A percentile compares a stretch with the other conserved stretches of the same genome.
Conservation (phyloP, 2,329 filamentous ascomycete species). For the Pseudomassariella vexata region DNA sequence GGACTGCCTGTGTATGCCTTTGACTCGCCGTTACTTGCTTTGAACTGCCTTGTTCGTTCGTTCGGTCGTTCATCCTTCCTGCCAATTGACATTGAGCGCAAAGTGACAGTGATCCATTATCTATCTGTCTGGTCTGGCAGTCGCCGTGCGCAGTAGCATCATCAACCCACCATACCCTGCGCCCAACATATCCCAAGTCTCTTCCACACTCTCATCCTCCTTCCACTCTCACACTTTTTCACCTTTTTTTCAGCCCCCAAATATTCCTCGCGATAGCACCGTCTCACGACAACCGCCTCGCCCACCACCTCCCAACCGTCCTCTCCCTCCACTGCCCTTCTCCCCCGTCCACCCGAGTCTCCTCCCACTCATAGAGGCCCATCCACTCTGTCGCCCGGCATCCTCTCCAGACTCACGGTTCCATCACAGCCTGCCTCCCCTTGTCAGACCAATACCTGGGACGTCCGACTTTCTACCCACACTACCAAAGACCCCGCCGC, state of each 20-base stretch:
- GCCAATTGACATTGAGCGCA: no score
- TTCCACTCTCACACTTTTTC: no score
- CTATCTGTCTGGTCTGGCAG: no score
- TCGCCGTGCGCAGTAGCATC: no score
- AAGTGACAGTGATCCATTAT: no score
- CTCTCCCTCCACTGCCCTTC: slow-evolving; percentile 17
- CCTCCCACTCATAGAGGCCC: slow-evolving; percentile 15
- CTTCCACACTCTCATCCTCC: slow-evolving; percentile 1
- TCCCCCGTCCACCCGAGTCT: slow-evolving; percentile 13
- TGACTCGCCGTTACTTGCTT: no score
- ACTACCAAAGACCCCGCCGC: no score
- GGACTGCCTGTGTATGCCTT: no score
- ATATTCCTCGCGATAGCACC: neutral
- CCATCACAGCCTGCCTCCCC: slow-evolving; percentile 18
- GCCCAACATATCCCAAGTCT: neutral
- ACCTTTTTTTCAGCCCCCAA: neutral
- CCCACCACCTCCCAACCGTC: slow-evolving; percentile 10
- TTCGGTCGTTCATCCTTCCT: no score
- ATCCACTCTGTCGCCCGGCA: slow-evolving; percentile 17
- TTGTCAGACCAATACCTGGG: slow-evolving; percentile 15
- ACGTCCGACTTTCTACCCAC: slow-evolving; percentile 6
- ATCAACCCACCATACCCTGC: no score
- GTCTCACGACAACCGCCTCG: slow-evolving; percentile 5
- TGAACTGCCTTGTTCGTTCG: no score
- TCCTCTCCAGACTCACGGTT: no score